These are phyloP conservation scores for Ceratocystis albifundus DNA, from an alignment of 2,329 filamentous ascomycete genomes.

Conservation along the genomic window DNA sequence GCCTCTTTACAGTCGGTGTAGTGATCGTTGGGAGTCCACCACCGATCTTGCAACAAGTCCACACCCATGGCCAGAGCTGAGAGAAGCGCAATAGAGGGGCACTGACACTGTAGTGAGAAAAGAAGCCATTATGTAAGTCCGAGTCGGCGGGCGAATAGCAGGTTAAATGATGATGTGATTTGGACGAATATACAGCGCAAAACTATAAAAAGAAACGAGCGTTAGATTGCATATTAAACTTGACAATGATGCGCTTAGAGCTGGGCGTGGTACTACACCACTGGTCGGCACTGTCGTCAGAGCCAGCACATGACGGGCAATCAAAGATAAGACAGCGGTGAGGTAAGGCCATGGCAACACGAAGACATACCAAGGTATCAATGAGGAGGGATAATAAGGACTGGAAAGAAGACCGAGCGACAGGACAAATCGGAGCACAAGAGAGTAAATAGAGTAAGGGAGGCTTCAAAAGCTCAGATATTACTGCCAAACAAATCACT, in stretches of 20 bases:
- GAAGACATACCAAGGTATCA: constrained; percentile 11
- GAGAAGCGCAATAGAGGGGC: constrained; percentile 4
- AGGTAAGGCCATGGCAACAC: background rate
- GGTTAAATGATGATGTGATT: constrained; percentile 9
- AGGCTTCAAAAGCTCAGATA: background rate
- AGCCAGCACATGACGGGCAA: background rate
- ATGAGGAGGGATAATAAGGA: background rate
- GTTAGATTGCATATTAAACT: background rate
- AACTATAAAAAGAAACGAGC: background rate
- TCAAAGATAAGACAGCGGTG: background rate
- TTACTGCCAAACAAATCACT: background rate
- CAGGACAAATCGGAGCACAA: background rate
- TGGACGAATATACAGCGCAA: background rate
- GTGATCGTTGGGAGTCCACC: too few species aligned
- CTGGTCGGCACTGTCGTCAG: background rate
- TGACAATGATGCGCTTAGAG: background rate
- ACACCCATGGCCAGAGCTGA: background rate
- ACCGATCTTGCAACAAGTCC: background rate
- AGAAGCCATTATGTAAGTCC: constrained; percentile 31
- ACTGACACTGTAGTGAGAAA: constrained; percentile 38
- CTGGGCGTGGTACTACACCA: background rate
- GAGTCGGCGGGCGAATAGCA: background rate
- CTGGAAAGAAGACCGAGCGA: background rate
- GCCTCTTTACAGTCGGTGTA: too few species aligned
- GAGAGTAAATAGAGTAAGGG: background rate